phyloP scores from a whole-genome alignment of 2,329 filamentous ascomycete species.

The Alternaria burnsii region DNA sequence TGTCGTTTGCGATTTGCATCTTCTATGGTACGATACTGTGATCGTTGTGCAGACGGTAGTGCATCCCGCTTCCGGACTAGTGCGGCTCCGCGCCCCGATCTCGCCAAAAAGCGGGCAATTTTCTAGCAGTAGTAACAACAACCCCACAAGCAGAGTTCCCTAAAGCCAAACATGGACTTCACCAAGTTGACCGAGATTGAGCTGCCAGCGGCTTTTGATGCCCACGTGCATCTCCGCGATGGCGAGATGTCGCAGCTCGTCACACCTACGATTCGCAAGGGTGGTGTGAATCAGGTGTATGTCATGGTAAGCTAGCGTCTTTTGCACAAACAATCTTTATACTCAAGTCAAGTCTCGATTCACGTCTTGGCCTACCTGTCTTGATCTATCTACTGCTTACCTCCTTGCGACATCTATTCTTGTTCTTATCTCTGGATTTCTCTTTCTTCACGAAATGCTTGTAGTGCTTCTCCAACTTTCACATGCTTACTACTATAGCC shows the following conservation, averaged over 20 bases:
- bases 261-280: conserved; percentile 59
- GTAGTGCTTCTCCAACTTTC: neutral
- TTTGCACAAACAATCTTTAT: neutral
- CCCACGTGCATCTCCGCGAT: conserved; percentile 62
- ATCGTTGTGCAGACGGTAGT: neutral
- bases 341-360: neutral
- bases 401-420: neutral
- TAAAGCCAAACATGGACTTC: conserved; percentile 44
- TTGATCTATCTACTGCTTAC: neutral
- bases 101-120: conserved; percentile 5
- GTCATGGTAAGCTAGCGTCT: conserved; percentile 58
- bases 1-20: no score
- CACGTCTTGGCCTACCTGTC: neutral
- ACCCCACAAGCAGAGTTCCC: neutral
- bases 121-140: neutral
- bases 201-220: conserved; percentile 60
- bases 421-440: neutral
- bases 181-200: conserved; percentile 55
- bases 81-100: neutral
- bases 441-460: neutral
- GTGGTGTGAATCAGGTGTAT: conserved; percentile 63
- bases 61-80: neutral
- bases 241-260: conserved; percentile 62
- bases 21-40: no score
- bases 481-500: conserved; percentile 47